Evolutionary conservation across 768 basidiomycete species (phyloP).

Genomic region (Trametes cinnabarina): DNA sequence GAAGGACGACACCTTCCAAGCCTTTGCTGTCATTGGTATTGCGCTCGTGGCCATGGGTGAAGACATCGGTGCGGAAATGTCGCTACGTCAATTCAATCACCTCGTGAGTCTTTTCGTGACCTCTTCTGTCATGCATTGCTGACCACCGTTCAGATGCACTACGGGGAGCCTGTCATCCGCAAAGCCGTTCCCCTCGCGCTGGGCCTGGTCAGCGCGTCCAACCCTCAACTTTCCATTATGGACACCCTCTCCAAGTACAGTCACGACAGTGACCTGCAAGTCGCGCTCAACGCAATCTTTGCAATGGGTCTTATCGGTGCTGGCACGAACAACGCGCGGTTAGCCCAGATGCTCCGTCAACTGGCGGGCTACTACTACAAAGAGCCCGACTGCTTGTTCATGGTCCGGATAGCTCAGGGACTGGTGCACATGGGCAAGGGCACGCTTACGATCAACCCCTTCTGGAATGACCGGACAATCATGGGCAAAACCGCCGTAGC

Average conservation of each 20-base stretch:
- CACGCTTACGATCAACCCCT: constrained; percentile 94
- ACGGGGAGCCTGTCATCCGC: constrained; percentile 90
- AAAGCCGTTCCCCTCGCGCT: constrained; percentile 93
- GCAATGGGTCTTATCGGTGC: constrained; percentile 99
- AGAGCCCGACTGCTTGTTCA: constrained; percentile 94
- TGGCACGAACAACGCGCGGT: constrained; percentile 96
- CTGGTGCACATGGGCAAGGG: constrained; percentile 99
- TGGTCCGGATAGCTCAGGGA: constrained; percentile 94
- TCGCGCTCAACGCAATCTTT: constrained; percentile 95
- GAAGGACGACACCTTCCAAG: constrained; percentile 78
- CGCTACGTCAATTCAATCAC: constrained; percentile 95
- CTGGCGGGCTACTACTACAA: constrained; percentile 98
- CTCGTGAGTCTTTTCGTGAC: constrained; percentile 54
- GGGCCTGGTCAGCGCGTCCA: constrained; percentile 91
- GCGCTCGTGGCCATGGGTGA: constrained; percentile 97
- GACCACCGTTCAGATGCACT: constrained; percentile 79
- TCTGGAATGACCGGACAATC: constrained; percentile 89
- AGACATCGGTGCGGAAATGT: constrained; percentile 97
- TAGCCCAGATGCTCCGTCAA: constrained; percentile 96
- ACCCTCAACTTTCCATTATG: constrained; percentile 90
- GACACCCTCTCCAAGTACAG: constrained; percentile 99
- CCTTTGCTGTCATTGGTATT: constrained; percentile 91
- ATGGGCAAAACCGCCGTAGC: constrained; percentile 89
- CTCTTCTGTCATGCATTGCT: not conserved
- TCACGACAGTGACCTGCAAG: constrained; percentile 96